Conservation (phyloP, 306 rosid species). For the Hippophae rhamnoides region DNA sequence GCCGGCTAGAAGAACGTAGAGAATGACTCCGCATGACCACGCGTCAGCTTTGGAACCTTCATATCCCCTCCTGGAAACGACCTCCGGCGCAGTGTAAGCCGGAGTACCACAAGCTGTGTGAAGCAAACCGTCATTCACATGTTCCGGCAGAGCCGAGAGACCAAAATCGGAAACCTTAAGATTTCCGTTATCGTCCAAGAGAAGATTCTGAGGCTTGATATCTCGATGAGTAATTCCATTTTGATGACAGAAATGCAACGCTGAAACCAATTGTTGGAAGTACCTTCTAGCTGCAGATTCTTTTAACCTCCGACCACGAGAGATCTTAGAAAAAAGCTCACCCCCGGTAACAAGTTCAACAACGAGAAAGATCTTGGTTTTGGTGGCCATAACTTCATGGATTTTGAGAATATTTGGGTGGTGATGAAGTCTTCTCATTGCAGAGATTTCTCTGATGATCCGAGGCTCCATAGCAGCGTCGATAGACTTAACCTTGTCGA, state of each 20-base stretch:
- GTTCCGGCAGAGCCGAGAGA: constrained; percentile 80
- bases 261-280: constrained; percentile 72
- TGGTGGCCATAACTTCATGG: constrained; percentile 81
- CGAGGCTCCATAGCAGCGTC: constrained; percentile 63
- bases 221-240: constrained; percentile 85
- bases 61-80: constrained; percentile 48
- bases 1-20: constrained; percentile 59
- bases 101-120: constrained; percentile 94
- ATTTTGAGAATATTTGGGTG: constrained; percentile 63
- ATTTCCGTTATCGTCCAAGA: constrained; percentile 50
- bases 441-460: constrained; percentile 63
- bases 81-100: constrained; percentile 85
- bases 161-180: constrained; percentile 90
- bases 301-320: constrained; percentile 36
- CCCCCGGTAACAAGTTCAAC: constrained; percentile 83
- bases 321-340: constrained; percentile 54
- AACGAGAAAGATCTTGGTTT: constrained; percentile 67
- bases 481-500: constrained; percentile 56
- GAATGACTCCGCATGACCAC: constrained; percentile 89
- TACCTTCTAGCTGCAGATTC: constrained; percentile 51
- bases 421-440: constrained; percentile 79
- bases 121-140: constrained; percentile 52
- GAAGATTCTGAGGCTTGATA: constrained; percentile 83
- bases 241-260: constrained; percentile 60
- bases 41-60: constrained; percentile 81